These are phyloP conservation scores for Pseudocohnilembus persalinus DNA, from an alignment of 169 alveolate species.

Conservation along the genomic window DNA sequence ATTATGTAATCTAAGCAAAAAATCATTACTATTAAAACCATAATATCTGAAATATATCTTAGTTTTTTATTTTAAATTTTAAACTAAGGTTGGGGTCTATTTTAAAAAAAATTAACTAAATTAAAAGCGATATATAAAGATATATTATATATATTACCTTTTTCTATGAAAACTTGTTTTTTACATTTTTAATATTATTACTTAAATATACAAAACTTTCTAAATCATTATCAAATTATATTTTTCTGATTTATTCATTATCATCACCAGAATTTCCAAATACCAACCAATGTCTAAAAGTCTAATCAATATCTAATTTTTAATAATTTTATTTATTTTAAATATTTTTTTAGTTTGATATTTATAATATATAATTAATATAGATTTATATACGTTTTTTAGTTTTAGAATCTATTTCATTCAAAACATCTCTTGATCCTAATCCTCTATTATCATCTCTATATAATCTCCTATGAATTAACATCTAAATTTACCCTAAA, in stretches of 20 bases:
- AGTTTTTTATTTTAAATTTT: no score
- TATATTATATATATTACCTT: neutral
- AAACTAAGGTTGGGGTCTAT: neutral
- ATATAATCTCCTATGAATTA: conserved; percentile 65
- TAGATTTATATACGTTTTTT: conserved; percentile 23
- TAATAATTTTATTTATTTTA: neutral
- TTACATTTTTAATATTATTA: neutral
- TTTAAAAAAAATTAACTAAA: no score
- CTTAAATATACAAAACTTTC: neutral
- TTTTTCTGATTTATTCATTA: neutral
- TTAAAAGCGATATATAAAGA: no score
- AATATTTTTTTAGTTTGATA: neutral
- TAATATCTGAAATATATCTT: neutral
- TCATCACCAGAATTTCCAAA: conserved; percentile 7
- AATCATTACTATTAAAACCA: neutral
- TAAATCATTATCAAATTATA: conserved; percentile 3
- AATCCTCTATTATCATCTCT: conserved; percentile 70
- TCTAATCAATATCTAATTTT: neutral
- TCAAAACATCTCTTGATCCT: conserved; percentile 57
- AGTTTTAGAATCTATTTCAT: conserved; percentile 31
- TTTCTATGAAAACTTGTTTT: neutral
- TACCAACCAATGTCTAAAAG: conserved; percentile 17
- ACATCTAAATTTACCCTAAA: conserved; percentile 61
- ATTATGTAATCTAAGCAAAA: conserved; percentile 16
- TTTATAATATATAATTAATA: conserved; percentile 11